Conservation (phyloP, 2,329 filamentous ascomycete species). For the Pyrenophora graminea region DNA sequence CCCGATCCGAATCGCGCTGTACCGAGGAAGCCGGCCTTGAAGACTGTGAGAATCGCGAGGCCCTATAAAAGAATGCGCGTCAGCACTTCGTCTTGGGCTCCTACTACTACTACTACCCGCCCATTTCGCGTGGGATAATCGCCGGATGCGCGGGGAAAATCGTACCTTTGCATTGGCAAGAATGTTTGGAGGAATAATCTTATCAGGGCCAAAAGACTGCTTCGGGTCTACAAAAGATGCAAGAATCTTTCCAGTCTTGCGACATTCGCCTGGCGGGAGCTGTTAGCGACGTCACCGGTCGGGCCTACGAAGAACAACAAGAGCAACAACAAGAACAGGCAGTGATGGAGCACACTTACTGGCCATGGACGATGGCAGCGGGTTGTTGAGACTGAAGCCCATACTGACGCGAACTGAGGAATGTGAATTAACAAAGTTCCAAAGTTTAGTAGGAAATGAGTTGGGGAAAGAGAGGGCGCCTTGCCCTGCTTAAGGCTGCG, state of each 20-base stretch:
- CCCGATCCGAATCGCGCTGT: conserved; percentile 81
- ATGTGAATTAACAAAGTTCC: neutral
- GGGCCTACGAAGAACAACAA: neutral
- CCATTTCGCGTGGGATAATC: neutral
- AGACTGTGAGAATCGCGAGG: conserved; percentile 81
- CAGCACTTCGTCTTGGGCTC: conserved; percentile 3
- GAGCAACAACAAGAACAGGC: neutral
- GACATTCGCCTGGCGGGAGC: conserved; percentile 78
- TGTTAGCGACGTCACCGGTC: conserved; percentile 43
- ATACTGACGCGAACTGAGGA: conserved; percentile 30
- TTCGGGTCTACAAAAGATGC: conserved; percentile 91
- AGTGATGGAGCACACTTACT: conserved; percentile 47
- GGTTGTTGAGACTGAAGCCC: conserved; percentile 58
- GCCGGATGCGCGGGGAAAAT: neutral
- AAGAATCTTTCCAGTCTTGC: conserved; percentile 94
- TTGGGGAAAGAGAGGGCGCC: conserved; percentile 1
- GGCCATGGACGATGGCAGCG: conserved; percentile 57
- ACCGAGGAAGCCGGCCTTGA: conserved; percentile 85
- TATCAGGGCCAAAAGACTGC: conserved; percentile 93
- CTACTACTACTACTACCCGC: neutral
- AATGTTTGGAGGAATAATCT: conserved; percentile 90
- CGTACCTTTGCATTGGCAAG: conserved; percentile 86
- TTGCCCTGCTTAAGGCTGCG: neutral
- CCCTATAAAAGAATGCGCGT: conserved; percentile 55
- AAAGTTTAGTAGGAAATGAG: neutral